These are phyloP conservation scores for Monosporozyma servazzii DNA, from an alignment of 805 yeast species.

Conservation along the genomic window DNA sequence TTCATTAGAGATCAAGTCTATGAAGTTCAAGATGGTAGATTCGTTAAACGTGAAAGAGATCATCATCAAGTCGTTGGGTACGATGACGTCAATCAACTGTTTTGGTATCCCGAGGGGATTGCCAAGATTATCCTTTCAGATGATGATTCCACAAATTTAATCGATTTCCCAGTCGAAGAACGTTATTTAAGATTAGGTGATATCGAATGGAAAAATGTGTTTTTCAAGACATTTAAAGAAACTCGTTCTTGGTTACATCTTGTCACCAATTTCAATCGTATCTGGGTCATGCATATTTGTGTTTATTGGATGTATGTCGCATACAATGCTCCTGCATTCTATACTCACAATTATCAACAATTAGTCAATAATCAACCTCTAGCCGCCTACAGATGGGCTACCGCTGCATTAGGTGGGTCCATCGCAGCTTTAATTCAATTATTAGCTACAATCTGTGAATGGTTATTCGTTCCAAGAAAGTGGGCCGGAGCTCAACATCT, in stretches of 20 bases:
- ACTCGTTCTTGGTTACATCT: slow-evolving; percentile 96
- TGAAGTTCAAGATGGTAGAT: slow-evolving; percentile 73
- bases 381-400: slow-evolving; percentile 86
- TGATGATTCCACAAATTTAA: slow-evolving; percentile 83
- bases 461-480: slow-evolving; percentile 92
- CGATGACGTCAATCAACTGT: slow-evolving; percentile 96
- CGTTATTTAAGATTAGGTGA: slow-evolving; percentile 87
- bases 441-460: slow-evolving; percentile 81
- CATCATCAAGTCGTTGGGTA: slow-evolving; percentile 80
- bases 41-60: slow-evolving; percentile 75
- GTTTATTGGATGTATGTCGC: slow-evolving; percentile 93
- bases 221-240: slow-evolving; percentile 93
- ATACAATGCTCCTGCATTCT: slow-evolving; percentile 83
- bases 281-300: slow-evolving; percentile 89
- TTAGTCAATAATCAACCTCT: slow-evolving; percentile 78
- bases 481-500: slow-evolving; percentile 99
- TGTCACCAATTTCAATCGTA: slow-evolving; percentile 92
- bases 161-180: slow-evolving; percentile 83
- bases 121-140: slow-evolving; percentile 76
- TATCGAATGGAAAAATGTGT: slow-evolving; percentile 83
- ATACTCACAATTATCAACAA: slow-evolving; percentile 81
- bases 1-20: slow-evolving; percentile 74
- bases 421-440: slow-evolving; percentile 77
- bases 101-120: slow-evolving; percentile 99
- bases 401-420: slow-evolving; percentile 86